A percentile compares a stretch with the other conserved stretches of the same genome.
These are phyloP conservation scores for Solanum raphanifolium DNA, from an alignment of 257 asterid species.

Conservation along the genomic window DNA sequence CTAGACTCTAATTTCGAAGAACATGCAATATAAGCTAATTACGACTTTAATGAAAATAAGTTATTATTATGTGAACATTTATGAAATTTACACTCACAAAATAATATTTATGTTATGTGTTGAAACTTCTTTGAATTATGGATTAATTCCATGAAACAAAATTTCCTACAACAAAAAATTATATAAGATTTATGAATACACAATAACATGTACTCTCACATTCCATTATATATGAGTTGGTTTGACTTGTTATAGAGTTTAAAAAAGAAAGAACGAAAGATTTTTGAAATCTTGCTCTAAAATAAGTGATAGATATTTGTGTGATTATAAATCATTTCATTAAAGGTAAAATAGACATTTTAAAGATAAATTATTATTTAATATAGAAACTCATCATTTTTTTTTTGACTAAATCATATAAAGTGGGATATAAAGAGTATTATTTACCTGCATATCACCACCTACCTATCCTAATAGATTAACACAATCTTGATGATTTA, in stretches of 20 bases:
- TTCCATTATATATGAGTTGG: too few relatives aligned
- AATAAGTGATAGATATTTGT: too few relatives aligned
- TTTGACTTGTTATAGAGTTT: too few relatives aligned
- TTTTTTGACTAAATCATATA: background rate
- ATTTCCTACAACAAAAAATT: background rate
- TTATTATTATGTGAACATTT: background rate
- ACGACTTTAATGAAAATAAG: background rate
- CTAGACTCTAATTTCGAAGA: background rate
- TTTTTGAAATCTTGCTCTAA: too few relatives aligned
- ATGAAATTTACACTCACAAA: background rate
- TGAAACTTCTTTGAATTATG: background rate
- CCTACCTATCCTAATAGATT: background rate
- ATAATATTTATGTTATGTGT: background rate
- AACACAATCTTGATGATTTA: background rate
- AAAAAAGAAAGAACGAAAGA: too few relatives aligned
- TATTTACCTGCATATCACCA: background rate
- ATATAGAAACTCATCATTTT: too few relatives aligned
- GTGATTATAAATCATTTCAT: too few relatives aligned
- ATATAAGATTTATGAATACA: background rate
- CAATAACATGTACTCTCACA: too few relatives aligned
- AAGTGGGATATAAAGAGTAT: background rate
- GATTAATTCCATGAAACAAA: background rate
- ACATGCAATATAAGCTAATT: background rate
- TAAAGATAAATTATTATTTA: too few relatives aligned
- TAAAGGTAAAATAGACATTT: too few relatives aligned